phyloP scores from a whole-genome alignment of 2,329 filamentous ascomycete genomes.

The Aspergillus novoparasiticus region DNA sequence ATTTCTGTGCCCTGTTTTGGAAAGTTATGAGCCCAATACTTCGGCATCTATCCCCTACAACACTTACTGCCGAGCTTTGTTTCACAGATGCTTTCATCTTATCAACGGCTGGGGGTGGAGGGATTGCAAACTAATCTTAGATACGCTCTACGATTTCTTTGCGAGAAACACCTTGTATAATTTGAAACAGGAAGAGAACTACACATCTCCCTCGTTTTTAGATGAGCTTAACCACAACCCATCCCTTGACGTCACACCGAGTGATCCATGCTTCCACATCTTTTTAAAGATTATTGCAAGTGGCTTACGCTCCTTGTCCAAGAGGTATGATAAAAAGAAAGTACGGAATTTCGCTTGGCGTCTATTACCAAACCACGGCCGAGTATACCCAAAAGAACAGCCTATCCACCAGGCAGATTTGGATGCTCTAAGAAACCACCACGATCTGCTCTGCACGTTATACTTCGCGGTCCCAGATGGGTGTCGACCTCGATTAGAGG shows the following conservation, averaged over 20 bases:
- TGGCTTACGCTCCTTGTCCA: slow-evolving; percentile 52
- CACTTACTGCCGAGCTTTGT: slow-evolving; percentile 54
- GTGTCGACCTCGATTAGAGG: slow-evolving; percentile 55
- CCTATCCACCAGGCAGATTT: slow-evolving; percentile 56
- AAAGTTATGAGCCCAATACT: slow-evolving; percentile 49
- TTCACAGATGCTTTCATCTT: slow-evolving; percentile 57
- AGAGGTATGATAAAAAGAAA: slow-evolving; percentile 54
- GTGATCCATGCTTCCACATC: slow-evolving; percentile 61
- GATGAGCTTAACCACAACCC: slow-evolving; percentile 51
- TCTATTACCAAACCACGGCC: slow-evolving; percentile 62
- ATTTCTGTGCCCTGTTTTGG: slow-evolving; percentile 51
- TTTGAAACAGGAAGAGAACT: slow-evolving; percentile 54
- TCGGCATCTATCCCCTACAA: slow-evolving; percentile 52
- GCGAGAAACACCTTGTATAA: slow-evolving; percentile 55
- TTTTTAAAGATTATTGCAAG: slow-evolving; percentile 60
- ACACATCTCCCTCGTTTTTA: slow-evolving; percentile 57
- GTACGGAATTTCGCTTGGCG: slow-evolving; percentile 60
- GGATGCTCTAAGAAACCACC: slow-evolving; percentile 62
- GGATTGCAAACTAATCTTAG: slow-evolving; percentile 57
- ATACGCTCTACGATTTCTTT: slow-evolving; percentile 62
- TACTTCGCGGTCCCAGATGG: slow-evolving; percentile 59
- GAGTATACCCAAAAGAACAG: slow-evolving; percentile 62
- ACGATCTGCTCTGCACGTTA: slow-evolving; percentile 62
- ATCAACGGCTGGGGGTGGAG: slow-evolving; percentile 61
- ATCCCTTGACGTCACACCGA: slow-evolving; percentile 46